These are phyloP conservation scores for Pichia cabralensis DNA, from an alignment of 805 yeast genomes.

Conservation along the genomic window DNA sequence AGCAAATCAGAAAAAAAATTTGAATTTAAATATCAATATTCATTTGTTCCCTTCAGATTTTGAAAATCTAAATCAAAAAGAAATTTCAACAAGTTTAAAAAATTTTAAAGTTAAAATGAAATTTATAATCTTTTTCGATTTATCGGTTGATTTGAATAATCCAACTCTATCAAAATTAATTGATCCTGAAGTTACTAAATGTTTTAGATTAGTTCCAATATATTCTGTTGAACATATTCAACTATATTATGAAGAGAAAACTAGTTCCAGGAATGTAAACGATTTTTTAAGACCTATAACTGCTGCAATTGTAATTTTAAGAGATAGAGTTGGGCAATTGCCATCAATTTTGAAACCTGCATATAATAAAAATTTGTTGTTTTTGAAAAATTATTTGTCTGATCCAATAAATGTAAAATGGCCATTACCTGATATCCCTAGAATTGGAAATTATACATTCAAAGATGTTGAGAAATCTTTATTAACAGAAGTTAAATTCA, in stretches of 20 bases:
- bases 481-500: conserved; percentile 63
- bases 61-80: conserved; percentile 16
- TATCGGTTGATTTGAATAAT: conserved; percentile 20
- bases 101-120: conserved; percentile 12
- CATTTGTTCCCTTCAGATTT: conserved; percentile 35
- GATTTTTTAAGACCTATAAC: conserved; percentile 48
- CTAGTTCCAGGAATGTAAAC: conserved; percentile 24
- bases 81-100: conserved; percentile 3
- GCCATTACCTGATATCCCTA: conserved; percentile 72
- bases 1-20: conserved; percentile 15
- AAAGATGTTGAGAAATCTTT: conserved; percentile 73
- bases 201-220: conserved; percentile 62
- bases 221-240: conserved; percentile 81
- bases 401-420: conserved; percentile 34
- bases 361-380: conserved; percentile 54
- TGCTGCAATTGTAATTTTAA: conserved; percentile 71
- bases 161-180: conserved; percentile 9
- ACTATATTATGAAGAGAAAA: conserved; percentile 32
- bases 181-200: conserved; percentile 19
- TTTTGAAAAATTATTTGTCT: conserved; percentile 49
- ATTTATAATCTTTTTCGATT: conserved; percentile 25
- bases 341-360: conserved; percentile 75
- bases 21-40: conserved; percentile 12
- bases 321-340: conserved; percentile 73
- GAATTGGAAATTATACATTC: conserved; percentile 52